A percentile compares a stretch with the other conserved stretches of the same genome.
phyloP scores from a whole-genome alignment of 1,139 yeast species.

The Meyerozyma sp. region DNA sequence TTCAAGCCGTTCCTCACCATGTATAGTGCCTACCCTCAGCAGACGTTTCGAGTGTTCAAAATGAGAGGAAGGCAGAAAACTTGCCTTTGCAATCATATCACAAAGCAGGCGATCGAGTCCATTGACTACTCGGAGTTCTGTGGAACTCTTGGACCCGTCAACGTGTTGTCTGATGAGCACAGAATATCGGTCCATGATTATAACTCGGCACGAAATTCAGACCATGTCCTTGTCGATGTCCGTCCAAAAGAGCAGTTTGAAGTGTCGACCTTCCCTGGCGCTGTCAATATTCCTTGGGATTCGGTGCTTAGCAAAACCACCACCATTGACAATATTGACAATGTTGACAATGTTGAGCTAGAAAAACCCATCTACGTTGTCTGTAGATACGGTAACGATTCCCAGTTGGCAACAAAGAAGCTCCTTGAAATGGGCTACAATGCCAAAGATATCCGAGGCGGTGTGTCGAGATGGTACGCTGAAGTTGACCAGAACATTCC shows the following conservation, averaged over 20 bases:
- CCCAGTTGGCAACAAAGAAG: conserved; percentile 66
- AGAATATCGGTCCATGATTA: conserved; percentile 51
- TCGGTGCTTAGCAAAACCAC: conserved; percentile 34
- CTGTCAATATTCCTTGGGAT: conserved; percentile 63
- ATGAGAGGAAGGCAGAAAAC: conserved; percentile 64
- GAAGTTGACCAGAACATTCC: conserved; percentile 63
- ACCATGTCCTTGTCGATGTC: conserved; percentile 59
- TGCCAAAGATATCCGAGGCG: conserved; percentile 73
- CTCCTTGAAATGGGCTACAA: conserved; percentile 48
- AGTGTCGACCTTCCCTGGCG: conserved; percentile 55
- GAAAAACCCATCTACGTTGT: conserved; percentile 39
- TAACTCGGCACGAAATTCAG: conserved; percentile 8
- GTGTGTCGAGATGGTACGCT: conserved; percentile 65
- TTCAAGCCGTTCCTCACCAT: conserved; percentile 68
- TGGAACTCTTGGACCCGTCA: conserved; percentile 47
- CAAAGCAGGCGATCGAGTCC: conserved; percentile 36
- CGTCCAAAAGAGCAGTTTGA: conserved; percentile 74
- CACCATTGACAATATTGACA: conserved; percentile 14
- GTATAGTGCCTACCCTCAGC: conserved; percentile 72
- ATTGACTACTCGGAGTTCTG: conserved; percentile 73
- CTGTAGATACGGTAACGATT: conserved; percentile 90
- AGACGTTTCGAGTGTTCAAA: conserved; percentile 64
- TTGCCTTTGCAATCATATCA: conserved; percentile 72
- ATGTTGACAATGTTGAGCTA: neutral
- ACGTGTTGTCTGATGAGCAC: conserved; percentile 32